Evolutionary conservation across 768 basidiomycete genomes (phyloP).

Genomic region (Mycena amicta): DNA sequence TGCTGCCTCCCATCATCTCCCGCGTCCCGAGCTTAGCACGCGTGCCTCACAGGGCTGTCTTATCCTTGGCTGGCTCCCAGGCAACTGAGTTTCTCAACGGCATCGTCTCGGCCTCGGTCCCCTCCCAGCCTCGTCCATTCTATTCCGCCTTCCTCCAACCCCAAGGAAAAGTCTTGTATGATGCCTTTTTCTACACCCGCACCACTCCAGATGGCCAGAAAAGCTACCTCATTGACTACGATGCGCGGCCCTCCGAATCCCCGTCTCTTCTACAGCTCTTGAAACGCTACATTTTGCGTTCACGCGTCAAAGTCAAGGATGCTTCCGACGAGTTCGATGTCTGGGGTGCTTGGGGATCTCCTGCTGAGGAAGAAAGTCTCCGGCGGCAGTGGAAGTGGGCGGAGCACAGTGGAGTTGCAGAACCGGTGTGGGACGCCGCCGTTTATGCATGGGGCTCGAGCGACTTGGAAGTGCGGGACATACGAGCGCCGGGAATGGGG

Average conservation of each 20-base stretch:
- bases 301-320: slow-evolving; percentile 83
- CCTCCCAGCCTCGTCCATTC: slow-evolving; percentile 49
- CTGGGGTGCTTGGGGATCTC: slow-evolving; percentile 79
- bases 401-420: slow-evolving; percentile 67
- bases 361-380: slow-evolving; percentile 35
- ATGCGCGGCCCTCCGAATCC: slow-evolving; percentile 61
- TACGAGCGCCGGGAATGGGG: slow-evolving; percentile 80
- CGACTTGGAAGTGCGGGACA: slow-evolving; percentile 57
- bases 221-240: slow-evolving; percentile 74
- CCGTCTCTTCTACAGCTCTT: slow-evolving; percentile 68
- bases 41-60: slow-evolving; percentile 63
- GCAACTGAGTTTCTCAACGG: slow-evolving; percentile 84
- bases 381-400: slow-evolving; percentile 52
- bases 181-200: slow-evolving; percentile 80
- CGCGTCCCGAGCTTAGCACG: slow-evolving; percentile 58
- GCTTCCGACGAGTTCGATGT: slow-evolving; percentile 78
- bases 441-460: slow-evolving; percentile 59
- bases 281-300: slow-evolving; percentile 83
- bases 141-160: slow-evolving; percentile 80
- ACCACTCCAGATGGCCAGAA: slow-evolving; percentile 43
- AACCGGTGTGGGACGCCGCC: slow-evolving; percentile 66
- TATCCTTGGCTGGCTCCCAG: slow-evolving; percentile 82
- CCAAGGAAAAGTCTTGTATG: slow-evolving; percentile 90
- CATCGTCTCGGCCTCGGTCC: slow-evolving; percentile 57
- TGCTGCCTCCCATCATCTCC: slow-evolving; percentile 46